A percentile compares a stretch with the other conserved stretches of the same genome.
phyloP scores from a whole-genome alignment of 1,284 basidiomycete genomes.

The Pyrrhoderma noxium region DNA sequence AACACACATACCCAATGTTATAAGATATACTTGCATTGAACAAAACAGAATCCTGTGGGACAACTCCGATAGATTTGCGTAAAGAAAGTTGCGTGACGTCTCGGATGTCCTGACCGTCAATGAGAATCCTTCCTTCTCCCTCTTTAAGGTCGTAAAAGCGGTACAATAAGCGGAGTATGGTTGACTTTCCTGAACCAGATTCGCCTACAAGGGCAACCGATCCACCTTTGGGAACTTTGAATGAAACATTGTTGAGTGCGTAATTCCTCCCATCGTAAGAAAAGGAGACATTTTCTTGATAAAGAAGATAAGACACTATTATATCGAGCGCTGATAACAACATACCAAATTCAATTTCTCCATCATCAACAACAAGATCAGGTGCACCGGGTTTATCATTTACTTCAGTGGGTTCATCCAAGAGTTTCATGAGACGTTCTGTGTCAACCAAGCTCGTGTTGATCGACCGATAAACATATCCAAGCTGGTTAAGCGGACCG shows the following conservation, averaged over 20 bases:
- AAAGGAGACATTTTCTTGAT: slow-evolving; percentile 68
- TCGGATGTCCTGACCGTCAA: slow-evolving; percentile 82
- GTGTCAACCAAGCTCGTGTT: slow-evolving; percentile 76
- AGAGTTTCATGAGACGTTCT: slow-evolving; percentile 65
- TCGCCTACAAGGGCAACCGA: slow-evolving; percentile 81
- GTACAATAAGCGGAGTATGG: slow-evolving; percentile 77
- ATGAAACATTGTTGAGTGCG: slow-evolving; percentile 73
- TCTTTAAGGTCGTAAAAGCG: slow-evolving; percentile 82
- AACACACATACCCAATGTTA: slow-evolving; percentile 54
- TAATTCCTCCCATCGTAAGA: slow-evolving; percentile 73
- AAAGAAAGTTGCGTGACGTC: slow-evolving; percentile 78
- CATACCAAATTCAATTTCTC: slow-evolving; percentile 81
- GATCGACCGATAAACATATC: slow-evolving; percentile 64
- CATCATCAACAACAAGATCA: slow-evolving; percentile 63
- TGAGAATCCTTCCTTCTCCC: slow-evolving; percentile 64
- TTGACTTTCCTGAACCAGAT: slow-evolving; percentile 76
- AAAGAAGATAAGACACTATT: slow-evolving; percentile 9
- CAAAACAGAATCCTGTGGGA: slow-evolving; percentile 77
- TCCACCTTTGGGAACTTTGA: slow-evolving; percentile 74
- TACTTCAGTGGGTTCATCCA: slow-evolving; percentile 76
- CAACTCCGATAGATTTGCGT: slow-evolving; percentile 73
- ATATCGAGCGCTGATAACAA: slow-evolving; percentile 9
- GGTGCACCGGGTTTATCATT: slow-evolving; percentile 72
- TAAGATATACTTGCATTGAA: slow-evolving; percentile 78
- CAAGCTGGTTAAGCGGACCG: slow-evolving; percentile 65